Evolutionary conservation across 345 rosid genomes (phyloP), one percentile per base, ranked within the genome.

Genomic region (Sonneratia caseolaris): DNA sequence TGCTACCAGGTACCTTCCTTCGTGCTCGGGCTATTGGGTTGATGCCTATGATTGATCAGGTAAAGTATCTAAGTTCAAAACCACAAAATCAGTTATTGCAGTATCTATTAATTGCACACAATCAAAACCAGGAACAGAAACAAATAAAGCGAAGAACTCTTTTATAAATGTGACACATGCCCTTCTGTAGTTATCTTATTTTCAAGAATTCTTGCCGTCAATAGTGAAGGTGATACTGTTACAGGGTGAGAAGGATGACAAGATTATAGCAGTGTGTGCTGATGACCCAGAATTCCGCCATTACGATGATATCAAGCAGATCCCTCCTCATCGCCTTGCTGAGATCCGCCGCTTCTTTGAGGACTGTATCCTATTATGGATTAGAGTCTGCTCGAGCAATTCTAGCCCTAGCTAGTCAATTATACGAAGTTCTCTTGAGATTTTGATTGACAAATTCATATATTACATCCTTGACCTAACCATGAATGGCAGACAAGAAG

Each of bases 21-120:
- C 97, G 97, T 76, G 96, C 97, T 37, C 98, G 97, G 79, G 99
- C 99, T 71, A 90, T 95, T 78, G 99, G 99, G 53, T 75, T 95
- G 77, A 95, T 95, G 99, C 99, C 97, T 45, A 90, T 95, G 99
- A 81, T 95, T 71, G 99, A 95, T 74, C 99, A 95, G 91, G 98
- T 88, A 56, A 56, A 71, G 79, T 40, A 36, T 55, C 15, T 27
- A 27, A 27, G 0, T 27, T 7, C 16, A 57, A 36, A 18, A 21
- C 62, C 32, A 56, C 27, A 56, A 27, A 1, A 12, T 1, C 4
- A 3, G 55, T 49, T 49, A 12, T 15, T 14, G 55, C 55, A 49
- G 13, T 1, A 45, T 45, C 9, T 45, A 14, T 45, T 45, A 6
- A 2, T 27, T 27, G 32, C 32, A 27, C 32, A 27, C 32, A 27